phyloP scores from a whole-genome alignment of 352 stramenopile species.

The Phytophthora nicotianae region DNA sequence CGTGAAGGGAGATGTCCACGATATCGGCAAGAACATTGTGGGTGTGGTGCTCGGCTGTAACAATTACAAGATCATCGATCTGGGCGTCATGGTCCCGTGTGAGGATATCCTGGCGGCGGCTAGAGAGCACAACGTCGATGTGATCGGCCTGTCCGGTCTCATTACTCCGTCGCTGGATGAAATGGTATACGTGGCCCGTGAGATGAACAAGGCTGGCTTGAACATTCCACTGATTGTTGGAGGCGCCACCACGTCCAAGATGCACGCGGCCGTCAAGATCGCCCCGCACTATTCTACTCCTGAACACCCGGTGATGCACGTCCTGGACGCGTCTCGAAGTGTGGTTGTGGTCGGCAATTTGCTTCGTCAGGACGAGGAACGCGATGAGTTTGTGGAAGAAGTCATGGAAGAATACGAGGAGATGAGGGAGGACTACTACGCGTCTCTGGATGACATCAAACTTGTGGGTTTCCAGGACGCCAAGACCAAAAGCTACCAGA shows the following conservation, averaged over 20 bases:
- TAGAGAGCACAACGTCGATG: slow-evolving; percentile 90
- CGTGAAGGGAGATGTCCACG: slow-evolving; percentile 98
- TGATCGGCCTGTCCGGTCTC: slow-evolving; percentile 96
- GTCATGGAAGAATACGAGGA: slow-evolving; percentile 94
- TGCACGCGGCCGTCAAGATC: slow-evolving; percentile 99
- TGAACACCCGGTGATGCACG: slow-evolving; percentile 97
- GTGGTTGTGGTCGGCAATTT: slow-evolving; percentile 95
- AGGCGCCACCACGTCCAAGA: slow-evolving; percentile 97
- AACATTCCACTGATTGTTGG: slow-evolving; percentile 97
- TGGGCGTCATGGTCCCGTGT: slow-evolving; percentile 97
- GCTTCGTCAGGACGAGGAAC: slow-evolving; percentile 89
- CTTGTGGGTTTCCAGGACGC: slow-evolving; percentile 54
- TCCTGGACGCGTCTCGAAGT: slow-evolving; percentile 96
- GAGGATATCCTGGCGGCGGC: slow-evolving; percentile 78
- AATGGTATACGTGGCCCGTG: slow-evolving; percentile 97
- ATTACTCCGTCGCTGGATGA: slow-evolving; percentile 98
- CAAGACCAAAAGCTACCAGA: slow-evolving; percentile 78
- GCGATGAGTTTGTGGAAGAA: slow-evolving; percentile 94
- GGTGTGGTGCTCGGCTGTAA: slow-evolving; percentile 98
- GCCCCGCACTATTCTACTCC: slow-evolving; percentile 94
- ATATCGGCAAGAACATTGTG: slow-evolving; percentile 99
- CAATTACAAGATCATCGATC: slow-evolving; percentile 97
- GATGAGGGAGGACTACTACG: slow-evolving; percentile 88
- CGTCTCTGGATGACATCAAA: slow-evolving; percentile 77
- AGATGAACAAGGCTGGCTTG: slow-evolving; percentile 94